A percentile compares a stretch with the other conserved stretches of the same genome.
phyloP scores from a whole-genome alignment of 768 basidiomycete species.

The Termitomyces sp. region DNA sequence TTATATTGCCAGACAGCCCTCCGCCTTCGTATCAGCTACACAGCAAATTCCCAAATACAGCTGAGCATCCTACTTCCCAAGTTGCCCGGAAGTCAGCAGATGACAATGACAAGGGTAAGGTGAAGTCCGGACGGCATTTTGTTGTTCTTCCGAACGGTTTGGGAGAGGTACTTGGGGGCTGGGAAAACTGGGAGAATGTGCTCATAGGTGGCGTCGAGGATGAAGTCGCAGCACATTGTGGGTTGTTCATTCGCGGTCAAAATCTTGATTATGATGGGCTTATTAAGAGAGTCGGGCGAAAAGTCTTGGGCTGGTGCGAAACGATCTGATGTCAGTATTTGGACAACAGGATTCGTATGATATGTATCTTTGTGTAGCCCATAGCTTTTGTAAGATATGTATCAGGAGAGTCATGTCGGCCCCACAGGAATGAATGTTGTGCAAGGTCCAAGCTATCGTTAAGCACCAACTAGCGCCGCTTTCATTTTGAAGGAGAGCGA shows the following conservation, averaged over 20 bases:
- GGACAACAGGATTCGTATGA: neutral
- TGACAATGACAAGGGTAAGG: conserved; percentile 18
- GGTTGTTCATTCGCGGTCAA: conserved; percentile 42
- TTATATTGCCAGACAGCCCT: neutral
- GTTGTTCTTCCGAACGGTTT: conserved; percentile 45
- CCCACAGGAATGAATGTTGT: no score
- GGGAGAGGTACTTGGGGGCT: conserved; percentile 33
- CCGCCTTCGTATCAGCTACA: neutral
- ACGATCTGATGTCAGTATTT: neutral
- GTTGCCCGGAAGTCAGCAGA: conserved; percentile 3
- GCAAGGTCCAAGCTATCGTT: no score
- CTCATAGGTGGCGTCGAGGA: conserved; percentile 43
- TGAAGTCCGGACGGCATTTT: conserved; percentile 36
- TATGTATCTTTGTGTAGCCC: neutral
- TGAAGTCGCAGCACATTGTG: conserved; percentile 53
- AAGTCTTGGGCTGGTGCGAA: conserved; percentile 39
- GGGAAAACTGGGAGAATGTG: conserved; percentile 46
- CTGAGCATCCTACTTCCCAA: neutral
- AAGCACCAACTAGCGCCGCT: no score
- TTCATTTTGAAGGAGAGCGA: no score
- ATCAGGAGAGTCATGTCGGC: no score
- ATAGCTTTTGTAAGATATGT: no score
- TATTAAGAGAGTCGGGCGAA: conserved; percentile 36
- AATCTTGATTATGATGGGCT: conserved; percentile 48
- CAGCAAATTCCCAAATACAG: neutral